phyloP scores from a whole-genome alignment of 2,329 filamentous ascomycete genomes.

The Apiospora aurea region DNA sequence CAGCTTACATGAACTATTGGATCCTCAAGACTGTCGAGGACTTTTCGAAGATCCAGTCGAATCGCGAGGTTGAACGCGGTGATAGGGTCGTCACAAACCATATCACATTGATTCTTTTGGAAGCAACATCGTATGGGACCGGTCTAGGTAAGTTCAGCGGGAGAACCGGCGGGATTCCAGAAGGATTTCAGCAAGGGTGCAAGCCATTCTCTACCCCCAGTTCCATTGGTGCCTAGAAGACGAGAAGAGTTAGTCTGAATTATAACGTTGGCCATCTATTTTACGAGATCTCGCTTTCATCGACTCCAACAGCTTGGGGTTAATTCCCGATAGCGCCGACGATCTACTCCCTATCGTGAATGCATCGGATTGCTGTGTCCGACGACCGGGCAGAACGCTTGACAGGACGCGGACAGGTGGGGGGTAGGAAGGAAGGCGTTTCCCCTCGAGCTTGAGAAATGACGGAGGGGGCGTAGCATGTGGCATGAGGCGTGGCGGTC shows the following conservation, averaged over 20 bases:
- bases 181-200: not conserved
- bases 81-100: not conserved
- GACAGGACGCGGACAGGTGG: not conserved
- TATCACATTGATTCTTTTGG: not conserved
- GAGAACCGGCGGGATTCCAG: not conserved
- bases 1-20: conserved; percentile 13
- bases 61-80: not conserved
- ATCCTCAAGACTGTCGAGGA: not conserved
- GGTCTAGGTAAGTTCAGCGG: not conserved
- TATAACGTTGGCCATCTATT: not conserved
- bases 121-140: not conserved
- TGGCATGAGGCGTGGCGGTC: not conserved
- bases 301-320: not conserved
- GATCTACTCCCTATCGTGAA: not conserved
- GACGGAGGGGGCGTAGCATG: not conserved
- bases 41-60: conserved; percentile 2
- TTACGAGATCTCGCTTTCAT: not conserved
- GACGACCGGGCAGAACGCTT: not conserved
- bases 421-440: not conserved
- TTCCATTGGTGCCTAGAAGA: not conserved
- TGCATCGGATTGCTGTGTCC: not conserved
- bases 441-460: not conserved
- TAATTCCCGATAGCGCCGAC: not conserved
- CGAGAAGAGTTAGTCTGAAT: not conserved
- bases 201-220: not conserved